Conservation (phyloP, 352 stramenopile species). For the Phytophthora fragariaefolia region DNA sequence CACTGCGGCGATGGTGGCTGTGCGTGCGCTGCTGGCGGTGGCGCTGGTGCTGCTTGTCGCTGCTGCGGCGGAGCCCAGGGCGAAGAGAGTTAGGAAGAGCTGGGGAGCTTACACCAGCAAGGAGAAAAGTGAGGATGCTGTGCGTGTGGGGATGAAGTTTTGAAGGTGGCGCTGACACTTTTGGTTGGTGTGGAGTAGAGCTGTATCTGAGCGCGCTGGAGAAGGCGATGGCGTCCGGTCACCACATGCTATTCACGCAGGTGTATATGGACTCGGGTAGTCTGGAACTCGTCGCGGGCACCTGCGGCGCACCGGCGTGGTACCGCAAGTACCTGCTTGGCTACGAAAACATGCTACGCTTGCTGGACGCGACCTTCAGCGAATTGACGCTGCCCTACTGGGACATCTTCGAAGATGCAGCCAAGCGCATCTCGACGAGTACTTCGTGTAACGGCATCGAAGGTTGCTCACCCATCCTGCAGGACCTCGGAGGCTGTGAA, state of each 20-base stretch:
- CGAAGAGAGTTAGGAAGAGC: slow-evolving; percentile 40
- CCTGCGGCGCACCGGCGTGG: slow-evolving; percentile 63
- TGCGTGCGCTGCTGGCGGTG: slow-evolving; percentile 19
- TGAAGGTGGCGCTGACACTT: too few relatives aligned
- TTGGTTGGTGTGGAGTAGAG: too few relatives aligned
- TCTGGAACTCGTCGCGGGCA: slow-evolving; percentile 47
- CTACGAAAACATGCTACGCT: slow-evolving; percentile 78
- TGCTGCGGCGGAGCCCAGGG: slow-evolving; percentile 2
- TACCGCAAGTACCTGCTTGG: slow-evolving; percentile 72
- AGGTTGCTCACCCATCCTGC: slow-evolving; percentile 54
- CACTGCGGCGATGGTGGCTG: neutral
- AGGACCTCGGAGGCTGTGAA: slow-evolving; percentile 61
- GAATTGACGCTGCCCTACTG: slow-evolving; percentile 72
- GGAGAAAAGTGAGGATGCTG: slow-evolving; percentile 36
- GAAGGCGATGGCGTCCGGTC: slow-evolving; percentile 56
- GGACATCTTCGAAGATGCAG: slow-evolving; percentile 65
- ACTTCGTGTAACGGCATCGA: slow-evolving; percentile 48
- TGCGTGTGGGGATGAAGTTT: neutral
- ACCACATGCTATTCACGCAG: slow-evolving; percentile 62
- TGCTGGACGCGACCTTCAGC: slow-evolving; percentile 45
- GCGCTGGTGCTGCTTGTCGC: slow-evolving; percentile 20
- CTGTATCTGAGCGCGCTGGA: slow-evolving; percentile 58
- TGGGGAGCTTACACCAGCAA: slow-evolving; percentile 35
- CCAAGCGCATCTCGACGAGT: slow-evolving; percentile 53
- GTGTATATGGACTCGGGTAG: slow-evolving; percentile 56